Conservation (phyloP, 331 rosid species). For the Arachis monticola region DNA sequence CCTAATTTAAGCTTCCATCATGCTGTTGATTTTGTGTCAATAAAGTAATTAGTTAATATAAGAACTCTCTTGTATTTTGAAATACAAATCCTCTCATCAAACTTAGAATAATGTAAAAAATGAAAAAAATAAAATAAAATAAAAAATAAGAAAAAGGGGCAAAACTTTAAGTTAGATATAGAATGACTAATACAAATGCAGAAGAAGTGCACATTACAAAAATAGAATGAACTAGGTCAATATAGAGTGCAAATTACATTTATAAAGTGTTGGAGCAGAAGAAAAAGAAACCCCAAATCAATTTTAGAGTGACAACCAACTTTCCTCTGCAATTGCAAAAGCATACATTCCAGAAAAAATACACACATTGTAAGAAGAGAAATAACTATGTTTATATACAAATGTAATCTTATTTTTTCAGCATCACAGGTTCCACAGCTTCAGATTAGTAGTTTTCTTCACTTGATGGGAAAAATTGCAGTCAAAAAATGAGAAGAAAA, state of each 20-base stretch:
- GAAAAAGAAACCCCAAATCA: neutral
- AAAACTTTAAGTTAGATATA: neutral
- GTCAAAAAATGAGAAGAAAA: neutral
- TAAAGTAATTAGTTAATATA: constrained; percentile 14
- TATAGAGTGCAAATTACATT: neutral
- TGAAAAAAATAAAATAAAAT: neutral
- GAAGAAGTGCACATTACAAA: neutral
- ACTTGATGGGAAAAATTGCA: neutral
- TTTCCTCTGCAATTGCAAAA: neutral
- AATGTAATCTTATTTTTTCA: neutral
- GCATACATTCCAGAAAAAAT: constrained; percentile 30
- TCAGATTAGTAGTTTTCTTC: neutral
- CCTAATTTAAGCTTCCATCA: constrained; percentile 8
- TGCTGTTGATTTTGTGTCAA: constrained; percentile 14
- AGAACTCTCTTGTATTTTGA: neutral
- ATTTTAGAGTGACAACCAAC: neutral
- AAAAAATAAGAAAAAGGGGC: no score
- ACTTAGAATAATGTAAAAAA: neutral
- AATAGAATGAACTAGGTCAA: neutral
- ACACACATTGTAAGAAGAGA: constrained; percentile 10
- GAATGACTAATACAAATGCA: neutral
- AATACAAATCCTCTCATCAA: neutral
- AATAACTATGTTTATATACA: neutral
- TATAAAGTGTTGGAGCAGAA: neutral
- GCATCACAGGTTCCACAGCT: neutral